Conservation (phyloP, 2,329 filamentous ascomycete genomes). For the Onygenales sp. region DNA sequence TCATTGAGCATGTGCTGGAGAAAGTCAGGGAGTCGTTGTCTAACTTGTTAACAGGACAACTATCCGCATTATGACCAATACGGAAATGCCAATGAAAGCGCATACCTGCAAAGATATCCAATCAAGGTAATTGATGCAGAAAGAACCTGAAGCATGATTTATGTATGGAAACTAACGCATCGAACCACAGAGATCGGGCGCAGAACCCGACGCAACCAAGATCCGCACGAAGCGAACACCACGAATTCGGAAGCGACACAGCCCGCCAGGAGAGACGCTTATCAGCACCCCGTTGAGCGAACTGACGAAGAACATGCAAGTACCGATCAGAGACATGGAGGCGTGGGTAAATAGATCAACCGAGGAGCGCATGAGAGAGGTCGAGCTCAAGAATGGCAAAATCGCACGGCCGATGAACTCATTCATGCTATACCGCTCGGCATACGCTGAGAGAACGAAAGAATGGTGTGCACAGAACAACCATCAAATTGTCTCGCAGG, state of each 20-base stretch:
- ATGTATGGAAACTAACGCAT: neutral
- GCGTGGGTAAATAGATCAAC: conserved; percentile 64
- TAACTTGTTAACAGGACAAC: conserved; percentile 3
- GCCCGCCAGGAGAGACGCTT: conserved; percentile 8
- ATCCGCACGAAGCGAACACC: conserved; percentile 12
- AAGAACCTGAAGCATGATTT: too few species aligned
- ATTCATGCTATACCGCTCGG: conserved; percentile 95
- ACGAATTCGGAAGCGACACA: conserved; percentile 11
- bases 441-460: conserved; percentile 80
- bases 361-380: conserved; percentile 58
- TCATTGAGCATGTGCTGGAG: neutral
- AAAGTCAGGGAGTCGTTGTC: neutral
- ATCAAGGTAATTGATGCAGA: too few species aligned
- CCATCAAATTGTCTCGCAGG: conserved; percentile 81
- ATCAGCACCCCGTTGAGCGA: conserved; percentile 15
- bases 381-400: conserved; percentile 62
- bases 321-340: conserved; percentile 68
- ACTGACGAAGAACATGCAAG: conserved; percentile 20
- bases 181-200: neutral
- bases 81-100: conserved; percentile 3
- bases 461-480: conserved; percentile 75
- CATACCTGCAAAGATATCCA: conserved; percentile 2
- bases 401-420: conserved; percentile 93
- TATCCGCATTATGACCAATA: conserved; percentile 3
- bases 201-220: conserved; percentile 1